A percentile compares a stretch with the other conserved stretches of the same genome.
Evolutionary conservation across 225 moss, liverwort and hornwort species (phyloP).

Genomic region (Polytrichum formosum): DNA sequence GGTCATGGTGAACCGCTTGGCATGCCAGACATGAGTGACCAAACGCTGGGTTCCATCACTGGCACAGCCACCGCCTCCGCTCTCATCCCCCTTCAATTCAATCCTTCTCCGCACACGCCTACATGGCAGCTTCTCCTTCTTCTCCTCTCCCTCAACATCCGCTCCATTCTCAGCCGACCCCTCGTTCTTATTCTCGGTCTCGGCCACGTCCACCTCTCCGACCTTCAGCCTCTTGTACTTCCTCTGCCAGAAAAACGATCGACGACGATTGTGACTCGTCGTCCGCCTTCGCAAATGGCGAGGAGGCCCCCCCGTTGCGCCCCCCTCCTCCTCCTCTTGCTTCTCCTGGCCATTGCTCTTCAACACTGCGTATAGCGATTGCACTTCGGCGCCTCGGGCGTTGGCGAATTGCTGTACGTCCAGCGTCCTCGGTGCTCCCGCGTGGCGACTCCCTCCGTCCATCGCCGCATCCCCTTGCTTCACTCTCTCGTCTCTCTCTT

Average conservation of each 20-base stretch:
- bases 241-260: conserved; percentile 48
- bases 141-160: conserved; percentile 3
- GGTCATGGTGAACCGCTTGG: conserved; percentile 90
- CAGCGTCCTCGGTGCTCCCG: conserved; percentile 71
- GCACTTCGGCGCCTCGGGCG: conserved; percentile 66
- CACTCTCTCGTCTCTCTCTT: not conserved
- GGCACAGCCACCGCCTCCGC: conserved; percentile 52
- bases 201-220: conserved; percentile 4
- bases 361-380: conserved; percentile 49
- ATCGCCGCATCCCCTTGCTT: conserved; percentile 12
- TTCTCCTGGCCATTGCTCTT: conserved; percentile 23
- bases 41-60: conserved; percentile 82
- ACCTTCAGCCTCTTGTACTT: conserved; percentile 41
- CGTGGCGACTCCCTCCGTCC: conserved; percentile 39
- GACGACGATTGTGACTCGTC: conserved; percentile 83
- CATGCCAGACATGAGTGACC: conserved; percentile 97
- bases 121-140: conserved; percentile 36
- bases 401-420: conserved; percentile 77
- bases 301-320: conserved; percentile 27
- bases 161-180: not conserved
- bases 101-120: conserved; percentile 81
- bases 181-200: conserved; percentile 12
- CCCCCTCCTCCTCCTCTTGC: conserved; percentile 7
- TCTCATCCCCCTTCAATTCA: conserved; percentile 66
- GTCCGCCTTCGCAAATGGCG: conserved; percentile 87